Conservation (phyloP, 192 early-diverging fungal species). For the Paraglomus brasilianum region DNA sequence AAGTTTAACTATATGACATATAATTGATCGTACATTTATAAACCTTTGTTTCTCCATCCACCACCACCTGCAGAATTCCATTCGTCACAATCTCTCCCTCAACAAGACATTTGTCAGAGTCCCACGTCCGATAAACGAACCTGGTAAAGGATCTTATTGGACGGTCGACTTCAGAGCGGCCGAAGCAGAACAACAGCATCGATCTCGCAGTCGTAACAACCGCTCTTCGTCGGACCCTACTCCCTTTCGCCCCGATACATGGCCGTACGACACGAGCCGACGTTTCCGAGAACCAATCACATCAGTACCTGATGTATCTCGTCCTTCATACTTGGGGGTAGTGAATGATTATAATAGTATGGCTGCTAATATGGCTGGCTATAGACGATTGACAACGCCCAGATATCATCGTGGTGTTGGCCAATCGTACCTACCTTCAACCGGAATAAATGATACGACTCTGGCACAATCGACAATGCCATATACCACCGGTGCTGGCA, state of each 20-base stretch:
- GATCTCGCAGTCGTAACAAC: conserved; percentile 29
- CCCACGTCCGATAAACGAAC: conserved; percentile 74
- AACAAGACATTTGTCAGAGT: conserved; percentile 82
- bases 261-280: neutral
- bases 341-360: conserved; percentile 13
- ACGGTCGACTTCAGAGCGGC: conserved; percentile 55
- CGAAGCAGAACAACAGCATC: conserved; percentile 31
- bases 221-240: conserved; percentile 29
- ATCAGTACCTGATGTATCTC: conserved; percentile 19
- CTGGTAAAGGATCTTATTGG: conserved; percentile 87
- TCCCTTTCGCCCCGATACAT: conserved; percentile 21
- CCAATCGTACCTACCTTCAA: conserved; percentile 20
- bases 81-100: conserved; percentile 81
- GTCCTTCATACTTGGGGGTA: conserved; percentile 8
- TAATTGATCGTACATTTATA: neutral
- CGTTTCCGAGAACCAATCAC: conserved; percentile 27
- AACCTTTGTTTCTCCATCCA: neutral
- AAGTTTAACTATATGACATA: neutral
- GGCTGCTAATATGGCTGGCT: neutral
- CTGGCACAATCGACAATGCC: conserved; percentile 21
- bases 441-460: conserved; percentile 2
- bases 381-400: conserved; percentile 4
- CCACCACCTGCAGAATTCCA: conserved; percentile 68
- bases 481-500: conserved; percentile 26
- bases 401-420: neutral